These are phyloP conservation scores for Thalassiosira ordinaria DNA, from an alignment of 352 stramenopile species.

Conservation along the genomic window DNA sequence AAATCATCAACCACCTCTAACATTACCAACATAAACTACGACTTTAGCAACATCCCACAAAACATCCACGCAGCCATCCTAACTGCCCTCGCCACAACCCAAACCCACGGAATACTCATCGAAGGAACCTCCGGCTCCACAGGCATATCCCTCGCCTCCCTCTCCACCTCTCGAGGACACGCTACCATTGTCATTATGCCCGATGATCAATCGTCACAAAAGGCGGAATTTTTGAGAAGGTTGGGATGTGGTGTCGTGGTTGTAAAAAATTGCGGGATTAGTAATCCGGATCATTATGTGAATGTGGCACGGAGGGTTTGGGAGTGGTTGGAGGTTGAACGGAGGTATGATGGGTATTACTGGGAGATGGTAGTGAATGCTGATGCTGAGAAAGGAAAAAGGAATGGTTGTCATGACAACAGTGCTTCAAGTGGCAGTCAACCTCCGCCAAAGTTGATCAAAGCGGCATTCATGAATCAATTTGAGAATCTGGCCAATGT, in stretches of 20 bases:
- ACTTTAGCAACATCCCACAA: constrained; percentile 23
- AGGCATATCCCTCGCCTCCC: constrained; percentile 94
- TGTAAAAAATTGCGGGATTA: constrained; percentile 91
- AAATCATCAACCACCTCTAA: background rate
- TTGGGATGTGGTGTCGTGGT: constrained; percentile 74
- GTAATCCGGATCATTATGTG: constrained; percentile 97
- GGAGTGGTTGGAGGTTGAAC: constrained; percentile 85
- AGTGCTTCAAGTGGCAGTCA: constrained; percentile 23
- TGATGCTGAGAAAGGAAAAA: too few species aligned
- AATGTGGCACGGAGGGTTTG: constrained; percentile 92
- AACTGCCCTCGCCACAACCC: constrained; percentile 53
- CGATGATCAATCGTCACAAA: constrained; percentile 95
- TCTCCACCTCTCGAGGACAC: constrained; percentile 92
- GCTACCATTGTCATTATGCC: constrained; percentile 96
- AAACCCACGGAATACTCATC: constrained; percentile 92
- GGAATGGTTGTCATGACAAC: too few species aligned
- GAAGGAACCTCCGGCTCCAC: constrained; percentile 98
- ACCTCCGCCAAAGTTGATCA: constrained; percentile 45
- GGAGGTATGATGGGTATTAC: constrained; percentile 59
- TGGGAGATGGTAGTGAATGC: constrained; percentile 14
- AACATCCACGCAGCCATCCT: constrained; percentile 47
- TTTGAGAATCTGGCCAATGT: constrained; percentile 98
- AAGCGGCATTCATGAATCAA: constrained; percentile 96
- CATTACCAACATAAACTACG: background rate
- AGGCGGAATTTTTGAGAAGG: constrained; percentile 65